These are phyloP conservation scores for Fomitopsis serialis DNA, from an alignment of 768 basidiomycete species.

Conservation along the genomic window DNA sequence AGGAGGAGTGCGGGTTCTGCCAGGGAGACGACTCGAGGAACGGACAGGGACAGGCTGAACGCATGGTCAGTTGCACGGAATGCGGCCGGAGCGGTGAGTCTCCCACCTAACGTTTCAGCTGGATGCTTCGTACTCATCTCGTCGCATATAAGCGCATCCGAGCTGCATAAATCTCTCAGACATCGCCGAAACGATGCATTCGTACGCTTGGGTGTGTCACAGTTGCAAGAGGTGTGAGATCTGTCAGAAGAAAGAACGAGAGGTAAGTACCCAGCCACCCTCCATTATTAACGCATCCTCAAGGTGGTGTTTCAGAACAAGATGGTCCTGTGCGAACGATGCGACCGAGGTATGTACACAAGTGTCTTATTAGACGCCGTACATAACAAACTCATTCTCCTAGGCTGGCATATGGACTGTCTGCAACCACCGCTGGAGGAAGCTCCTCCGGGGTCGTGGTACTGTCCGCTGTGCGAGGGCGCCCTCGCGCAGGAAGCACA, in stretches of 20 bases:
- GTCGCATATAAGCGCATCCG: slow-evolving; percentile 61
- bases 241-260: slow-evolving; percentile 80
- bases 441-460: slow-evolving; percentile 74
- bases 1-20: slow-evolving; percentile 77
- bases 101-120: not conserved
- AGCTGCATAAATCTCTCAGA: slow-evolving; percentile 68
- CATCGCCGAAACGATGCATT: slow-evolving; percentile 54
- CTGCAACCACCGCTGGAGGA: slow-evolving; percentile 64
- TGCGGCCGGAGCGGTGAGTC: slow-evolving; percentile 79
- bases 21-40: slow-evolving; percentile 59
- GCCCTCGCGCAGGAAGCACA: slow-evolving; percentile 17
- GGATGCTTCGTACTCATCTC: not conserved
- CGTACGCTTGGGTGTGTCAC: slow-evolving; percentile 82
- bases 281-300: not conserved
- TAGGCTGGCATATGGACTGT: slow-evolving; percentile 85
- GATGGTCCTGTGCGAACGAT: slow-evolving; percentile 89
- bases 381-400: not conserved
- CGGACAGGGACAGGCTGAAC: slow-evolving; percentile 50
- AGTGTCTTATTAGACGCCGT: too few relatives aligned
- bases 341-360: slow-evolving; percentile 69
- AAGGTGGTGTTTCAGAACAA: slow-evolving; percentile 43
- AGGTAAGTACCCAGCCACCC: slow-evolving; percentile 49
- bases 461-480: slow-evolving; percentile 60
- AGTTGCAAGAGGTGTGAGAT: slow-evolving; percentile 93
- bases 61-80: slow-evolving; percentile 72